Evolutionary conservation across 2,329 filamentous ascomycete genomes (phyloP).

Genomic region (Alternaria conjuncta): DNA sequence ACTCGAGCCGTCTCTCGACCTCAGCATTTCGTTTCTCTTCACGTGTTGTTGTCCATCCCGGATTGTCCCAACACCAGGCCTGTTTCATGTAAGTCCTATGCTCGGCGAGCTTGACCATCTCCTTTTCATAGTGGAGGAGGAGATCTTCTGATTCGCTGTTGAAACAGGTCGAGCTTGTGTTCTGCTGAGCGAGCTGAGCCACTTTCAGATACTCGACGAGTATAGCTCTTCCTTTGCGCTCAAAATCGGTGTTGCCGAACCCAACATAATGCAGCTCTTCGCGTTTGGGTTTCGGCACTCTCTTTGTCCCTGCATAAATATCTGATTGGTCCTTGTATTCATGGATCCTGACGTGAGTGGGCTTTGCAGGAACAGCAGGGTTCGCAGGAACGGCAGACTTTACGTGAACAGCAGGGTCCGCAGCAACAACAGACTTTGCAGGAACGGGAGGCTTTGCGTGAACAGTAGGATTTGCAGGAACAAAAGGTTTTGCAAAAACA

Average conservation of each 20-base stretch:
- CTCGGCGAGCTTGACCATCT: background rate
- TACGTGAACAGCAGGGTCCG: background rate
- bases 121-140: background rate
- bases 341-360: background rate
- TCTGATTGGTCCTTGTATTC: background rate
- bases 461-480: background rate
- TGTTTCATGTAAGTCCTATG: too few relatives aligned
- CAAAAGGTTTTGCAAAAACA: background rate
- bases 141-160: background rate
- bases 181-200: accelerated
- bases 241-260: background rate
- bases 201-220: background rate
- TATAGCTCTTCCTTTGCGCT: background rate
- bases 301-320: accelerated
- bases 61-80: too few relatives aligned
- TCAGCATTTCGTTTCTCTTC: too few relatives aligned
- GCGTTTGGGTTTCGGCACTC: accelerated
- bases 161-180: background rate
- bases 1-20: background rate
- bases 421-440: background rate
- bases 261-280: background rate
- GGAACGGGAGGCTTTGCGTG: background rate
- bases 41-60: too few relatives aligned
- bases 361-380: too few relatives aligned
- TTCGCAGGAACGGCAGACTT: background rate